These are phyloP conservation scores for Beauveria varroae DNA, from an alignment of 2,329 filamentous ascomycete genomes.

Conservation along the genomic window DNA sequence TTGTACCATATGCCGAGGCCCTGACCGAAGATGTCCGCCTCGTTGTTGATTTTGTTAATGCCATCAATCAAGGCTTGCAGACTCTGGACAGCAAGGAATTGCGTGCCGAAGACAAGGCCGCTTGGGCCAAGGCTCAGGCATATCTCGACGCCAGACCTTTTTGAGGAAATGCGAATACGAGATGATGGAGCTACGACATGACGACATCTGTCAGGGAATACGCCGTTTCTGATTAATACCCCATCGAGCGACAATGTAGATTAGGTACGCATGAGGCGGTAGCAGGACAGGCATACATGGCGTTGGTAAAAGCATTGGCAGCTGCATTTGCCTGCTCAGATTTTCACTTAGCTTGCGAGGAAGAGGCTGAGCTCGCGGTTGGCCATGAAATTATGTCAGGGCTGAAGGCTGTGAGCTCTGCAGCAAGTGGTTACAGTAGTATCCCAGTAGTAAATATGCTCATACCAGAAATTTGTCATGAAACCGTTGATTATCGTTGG, in stretches of 20 bases:
- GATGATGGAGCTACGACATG: background rate
- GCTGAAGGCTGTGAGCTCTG: background rate
- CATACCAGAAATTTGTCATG: slow-evolving; percentile 7
- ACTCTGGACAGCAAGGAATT: slow-evolving; percentile 42
- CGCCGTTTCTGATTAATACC: slow-evolving; percentile 4
- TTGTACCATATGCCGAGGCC: slow-evolving; percentile 51
- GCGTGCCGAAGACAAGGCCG: slow-evolving; percentile 35
- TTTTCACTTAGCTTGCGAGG: background rate
- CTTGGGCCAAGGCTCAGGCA: slow-evolving; percentile 48
- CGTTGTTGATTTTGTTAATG: slow-evolving; percentile 50
- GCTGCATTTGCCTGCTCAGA: background rate
- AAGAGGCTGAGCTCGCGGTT: background rate
- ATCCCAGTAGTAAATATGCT: background rate
- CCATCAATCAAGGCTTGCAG: slow-evolving; percentile 50
- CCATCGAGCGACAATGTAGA: background rate
- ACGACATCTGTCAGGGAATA: slow-evolving; percentile 1
- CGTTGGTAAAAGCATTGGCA: slow-evolving; percentile 7
- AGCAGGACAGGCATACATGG: slow-evolving; percentile 4
- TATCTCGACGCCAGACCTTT: slow-evolving; percentile 42
- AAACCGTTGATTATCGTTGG: too few relatives aligned
- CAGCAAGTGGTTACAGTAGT: background rate
- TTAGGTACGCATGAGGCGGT: slow-evolving; percentile 1
- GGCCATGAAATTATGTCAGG: background rate
- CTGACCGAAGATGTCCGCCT: slow-evolving; percentile 54
- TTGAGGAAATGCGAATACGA: slow-evolving; percentile 16